Evolutionary conservation across 352 stramenopile species (phyloP).

Genomic region (Phytophthora sojae): DNA sequence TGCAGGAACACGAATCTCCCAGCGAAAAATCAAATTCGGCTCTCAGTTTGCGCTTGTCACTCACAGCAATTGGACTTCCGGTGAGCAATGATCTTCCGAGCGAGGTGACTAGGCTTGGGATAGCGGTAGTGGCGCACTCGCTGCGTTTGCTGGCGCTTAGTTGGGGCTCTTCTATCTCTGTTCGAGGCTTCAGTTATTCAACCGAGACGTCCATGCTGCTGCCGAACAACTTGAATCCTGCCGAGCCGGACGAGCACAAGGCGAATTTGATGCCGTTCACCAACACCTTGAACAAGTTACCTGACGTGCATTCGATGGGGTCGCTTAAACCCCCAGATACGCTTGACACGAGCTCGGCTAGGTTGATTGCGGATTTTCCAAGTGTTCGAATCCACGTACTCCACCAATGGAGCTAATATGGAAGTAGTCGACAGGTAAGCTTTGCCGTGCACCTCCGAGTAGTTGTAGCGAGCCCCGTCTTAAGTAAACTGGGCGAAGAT

Average conservation of each 20-base stretch:
- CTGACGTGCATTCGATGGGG: background rate
- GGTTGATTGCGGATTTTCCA: conserved; percentile 3
- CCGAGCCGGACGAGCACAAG: conserved; percentile 14
- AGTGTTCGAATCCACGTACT: background rate
- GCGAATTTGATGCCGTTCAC: conserved; percentile 17
- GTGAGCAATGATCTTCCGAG: conserved; percentile 8
- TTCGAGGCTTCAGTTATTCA: background rate
- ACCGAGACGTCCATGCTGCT: conserved; percentile 11
- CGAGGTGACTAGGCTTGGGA: background rate
- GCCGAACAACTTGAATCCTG: conserved; percentile 1
- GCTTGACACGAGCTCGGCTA: conserved; percentile 12
- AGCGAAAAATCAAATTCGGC: conserved; percentile 6
- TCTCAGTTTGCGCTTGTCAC: conserved; percentile 14
- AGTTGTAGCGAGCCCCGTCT: background rate
- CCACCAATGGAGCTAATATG: background rate
- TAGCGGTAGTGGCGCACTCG: background rate
- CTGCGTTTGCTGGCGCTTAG: too few relatives aligned
- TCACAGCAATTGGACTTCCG: background rate
- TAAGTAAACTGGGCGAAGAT: background rate
- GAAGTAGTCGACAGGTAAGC: background rate
- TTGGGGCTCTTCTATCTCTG: background rate
- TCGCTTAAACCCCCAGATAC: background rate
- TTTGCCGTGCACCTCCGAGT: background rate
- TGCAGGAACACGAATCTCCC: conserved; percentile 19
- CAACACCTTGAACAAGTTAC: conserved; percentile 7